Evolutionary conservation across 768 basidiomycete species (phyloP).

Genomic region (Leucogyrophana mollusca): DNA sequence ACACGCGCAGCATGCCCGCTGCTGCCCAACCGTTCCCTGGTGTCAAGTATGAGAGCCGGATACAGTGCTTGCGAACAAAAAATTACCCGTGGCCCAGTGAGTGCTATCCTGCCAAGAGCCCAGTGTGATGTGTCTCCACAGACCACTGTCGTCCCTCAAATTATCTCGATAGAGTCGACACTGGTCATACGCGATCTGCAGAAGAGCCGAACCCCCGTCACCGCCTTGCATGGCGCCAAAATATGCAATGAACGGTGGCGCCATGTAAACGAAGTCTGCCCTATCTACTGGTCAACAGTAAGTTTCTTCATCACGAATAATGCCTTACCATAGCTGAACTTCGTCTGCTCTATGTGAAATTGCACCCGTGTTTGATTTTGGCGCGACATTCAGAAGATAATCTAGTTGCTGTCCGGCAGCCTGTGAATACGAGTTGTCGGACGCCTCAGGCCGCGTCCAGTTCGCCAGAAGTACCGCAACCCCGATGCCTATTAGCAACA

Average conservation of each 20-base stretch:
- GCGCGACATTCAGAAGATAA: slow-evolving; percentile 45
- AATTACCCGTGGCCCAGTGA: slow-evolving; percentile 58
- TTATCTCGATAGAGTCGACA: slow-evolving; percentile 54
- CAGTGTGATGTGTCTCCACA: slow-evolving; percentile 57
- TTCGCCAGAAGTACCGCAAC: slow-evolving; percentile 51
- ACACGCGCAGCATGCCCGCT: slow-evolving; percentile 62
- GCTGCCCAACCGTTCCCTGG: slow-evolving; percentile 73
- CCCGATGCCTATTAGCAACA: slow-evolving; percentile 41
- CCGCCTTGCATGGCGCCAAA: slow-evolving; percentile 50
- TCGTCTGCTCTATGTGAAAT: slow-evolving; percentile 56
- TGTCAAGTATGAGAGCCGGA: not conserved
- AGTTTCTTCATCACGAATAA: not conserved
- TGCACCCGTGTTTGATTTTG: slow-evolving; percentile 48
- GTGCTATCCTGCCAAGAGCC: slow-evolving; percentile 45
- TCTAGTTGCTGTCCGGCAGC: slow-evolving; percentile 47
- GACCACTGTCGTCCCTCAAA: slow-evolving; percentile 43
- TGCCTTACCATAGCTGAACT: slow-evolving; percentile 52
- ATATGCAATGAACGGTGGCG: slow-evolving; percentile 66
- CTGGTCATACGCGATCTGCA: slow-evolving; percentile 56
- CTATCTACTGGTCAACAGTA: slow-evolving; percentile 25
- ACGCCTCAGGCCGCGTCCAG: slow-evolving; percentile 42
- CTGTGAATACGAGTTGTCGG: slow-evolving; percentile 33
- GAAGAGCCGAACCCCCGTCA: slow-evolving; percentile 28
- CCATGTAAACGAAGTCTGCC: slow-evolving; percentile 64
- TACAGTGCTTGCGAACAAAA: not conserved